phyloP scores from a whole-genome alignment of 2,329 filamentous ascomycete species.

The Onygenales sp. region DNA sequence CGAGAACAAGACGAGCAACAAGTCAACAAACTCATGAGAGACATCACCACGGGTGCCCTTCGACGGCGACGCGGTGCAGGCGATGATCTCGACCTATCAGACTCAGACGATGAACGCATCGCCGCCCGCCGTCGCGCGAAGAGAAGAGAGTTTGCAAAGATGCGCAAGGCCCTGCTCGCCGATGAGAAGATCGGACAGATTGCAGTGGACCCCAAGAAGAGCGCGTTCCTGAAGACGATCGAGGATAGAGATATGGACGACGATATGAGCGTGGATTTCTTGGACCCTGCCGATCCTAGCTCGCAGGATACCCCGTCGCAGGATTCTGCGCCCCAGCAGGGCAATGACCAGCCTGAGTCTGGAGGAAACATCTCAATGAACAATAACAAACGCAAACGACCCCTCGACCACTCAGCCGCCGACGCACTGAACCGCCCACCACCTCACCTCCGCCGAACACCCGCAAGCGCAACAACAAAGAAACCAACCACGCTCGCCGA shows the following conservation, averaged over 20 bases:
- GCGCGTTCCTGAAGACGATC: slow-evolving; percentile 82
- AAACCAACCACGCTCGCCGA: slow-evolving; percentile 69
- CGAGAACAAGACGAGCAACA: slow-evolving; percentile 74
- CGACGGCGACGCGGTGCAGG: slow-evolving; percentile 64
- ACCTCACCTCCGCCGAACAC: slow-evolving; percentile 53
- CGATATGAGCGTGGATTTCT: slow-evolving; percentile 57
- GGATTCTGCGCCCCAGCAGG: slow-evolving; percentile 4
- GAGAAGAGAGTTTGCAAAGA: slow-evolving; percentile 78
- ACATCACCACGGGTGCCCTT: slow-evolving; percentile 81
- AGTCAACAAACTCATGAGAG: slow-evolving; percentile 83
- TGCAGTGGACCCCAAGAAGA: slow-evolving; percentile 76
- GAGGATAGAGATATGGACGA: slow-evolving; percentile 66
- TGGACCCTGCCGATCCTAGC: slow-evolving; percentile 38
- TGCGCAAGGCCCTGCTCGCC: slow-evolving; percentile 77
- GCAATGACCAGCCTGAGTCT: slow-evolving; percentile 11
- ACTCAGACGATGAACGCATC: slow-evolving; percentile 73
- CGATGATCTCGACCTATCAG: slow-evolving; percentile 73
- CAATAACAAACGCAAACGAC: slow-evolving; percentile 17
- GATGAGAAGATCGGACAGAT: slow-evolving; percentile 89
- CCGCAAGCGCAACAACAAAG: slow-evolving; percentile 42
- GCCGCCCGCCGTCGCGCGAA: slow-evolving; percentile 71
- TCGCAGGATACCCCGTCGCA: slow-evolving; percentile 8
- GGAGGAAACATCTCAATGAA: slow-evolving; percentile 23
- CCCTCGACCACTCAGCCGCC: slow-evolving; percentile 29
- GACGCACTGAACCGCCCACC: slow-evolving; percentile 43